Evolutionary conservation across 2,329 filamentous ascomycete species (phyloP).

Genomic region (Verticillium longisporum): DNA sequence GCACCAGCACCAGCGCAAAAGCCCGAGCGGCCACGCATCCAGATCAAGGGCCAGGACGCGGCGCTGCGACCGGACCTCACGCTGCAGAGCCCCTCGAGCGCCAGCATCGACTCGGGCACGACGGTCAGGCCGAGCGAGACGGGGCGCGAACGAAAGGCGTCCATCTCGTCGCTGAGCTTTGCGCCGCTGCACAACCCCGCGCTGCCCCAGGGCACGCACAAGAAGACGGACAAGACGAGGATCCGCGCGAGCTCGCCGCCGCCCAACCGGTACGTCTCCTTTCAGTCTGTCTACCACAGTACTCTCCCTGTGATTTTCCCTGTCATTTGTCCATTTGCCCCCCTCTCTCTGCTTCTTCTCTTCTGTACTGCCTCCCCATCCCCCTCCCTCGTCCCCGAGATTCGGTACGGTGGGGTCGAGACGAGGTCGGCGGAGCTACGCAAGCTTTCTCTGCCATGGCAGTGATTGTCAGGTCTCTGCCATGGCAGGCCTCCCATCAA

Average conservation of each 20-base stretch:
- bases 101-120: not conserved
- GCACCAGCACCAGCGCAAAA: slow-evolving; percentile 14
- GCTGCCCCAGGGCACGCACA: slow-evolving; percentile 41
- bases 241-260: slow-evolving; percentile 41
- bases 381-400: too few relatives aligned
- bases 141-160: slow-evolving; percentile 29
- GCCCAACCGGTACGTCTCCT: slow-evolving; percentile 36
- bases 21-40: not conserved
- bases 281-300: too few relatives aligned
- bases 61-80: not conserved
- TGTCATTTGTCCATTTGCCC: too few relatives aligned
- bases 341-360: slow-evolving; percentile 1
- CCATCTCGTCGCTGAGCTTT: slow-evolving; percentile 41
- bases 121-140: not conserved
- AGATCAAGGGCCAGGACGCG: slow-evolving; percentile 3
- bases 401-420: not conserved
- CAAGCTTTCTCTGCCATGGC: not conserved
- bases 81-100: not conserved
- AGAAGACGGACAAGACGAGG: slow-evolving; percentile 33
- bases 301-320: too few relatives aligned
- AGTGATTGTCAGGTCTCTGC: too few relatives aligned
- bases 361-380: not conserved
- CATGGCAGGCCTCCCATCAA: too few relatives aligned
- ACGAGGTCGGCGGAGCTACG: not conserved
- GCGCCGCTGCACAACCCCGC: slow-evolving; percentile 33